Percentiles rank a stretch among this genome's conserved stretches.
phyloP scores from a whole-genome alignment of 805 yeast species.

The Schwanniomyces pseudopolymorphus region DNA sequence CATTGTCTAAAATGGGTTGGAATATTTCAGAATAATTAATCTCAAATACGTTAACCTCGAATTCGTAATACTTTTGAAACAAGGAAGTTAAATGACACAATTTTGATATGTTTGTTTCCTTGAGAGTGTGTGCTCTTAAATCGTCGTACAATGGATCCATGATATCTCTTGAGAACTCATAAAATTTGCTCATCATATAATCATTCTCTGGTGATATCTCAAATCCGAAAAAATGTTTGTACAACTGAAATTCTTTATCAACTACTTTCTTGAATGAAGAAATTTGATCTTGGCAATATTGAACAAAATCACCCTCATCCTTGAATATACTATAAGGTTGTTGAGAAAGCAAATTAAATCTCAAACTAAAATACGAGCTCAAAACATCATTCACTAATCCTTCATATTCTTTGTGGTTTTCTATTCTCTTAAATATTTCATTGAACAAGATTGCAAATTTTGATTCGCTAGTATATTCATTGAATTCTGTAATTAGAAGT shows the following conservation, averaged over 20 bases:
- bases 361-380: constrained; percentile 57
- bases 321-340: background rate
- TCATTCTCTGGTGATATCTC: constrained; percentile 7
- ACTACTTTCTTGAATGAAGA: constrained; percentile 59
- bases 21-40: constrained; percentile 60
- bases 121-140: constrained; percentile 62
- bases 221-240: constrained; percentile 48
- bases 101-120: constrained; percentile 65
- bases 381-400: constrained; percentile 70
- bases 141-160: constrained; percentile 78
- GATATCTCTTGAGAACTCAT: constrained; percentile 59
- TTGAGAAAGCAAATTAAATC: constrained; percentile 46
- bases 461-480: constrained; percentile 16
- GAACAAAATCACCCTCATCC: constrained; percentile 44
- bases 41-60: constrained; percentile 44
- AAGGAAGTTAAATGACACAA: constrained; percentile 76
- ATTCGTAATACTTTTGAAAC: constrained; percentile 65
- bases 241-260: constrained; percentile 60
- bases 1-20: constrained; percentile 70
- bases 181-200: constrained; percentile 31
- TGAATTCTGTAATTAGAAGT: constrained; percentile 63
- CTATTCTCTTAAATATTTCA: constrained; percentile 38
- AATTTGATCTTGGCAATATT: constrained; percentile 61
- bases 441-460: constrained; percentile 31
- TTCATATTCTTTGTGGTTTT: constrained; percentile 50